Evolutionary conservation across 345 rosid genomes (phyloP).

Genomic region (Populus pruinosa): DNA sequence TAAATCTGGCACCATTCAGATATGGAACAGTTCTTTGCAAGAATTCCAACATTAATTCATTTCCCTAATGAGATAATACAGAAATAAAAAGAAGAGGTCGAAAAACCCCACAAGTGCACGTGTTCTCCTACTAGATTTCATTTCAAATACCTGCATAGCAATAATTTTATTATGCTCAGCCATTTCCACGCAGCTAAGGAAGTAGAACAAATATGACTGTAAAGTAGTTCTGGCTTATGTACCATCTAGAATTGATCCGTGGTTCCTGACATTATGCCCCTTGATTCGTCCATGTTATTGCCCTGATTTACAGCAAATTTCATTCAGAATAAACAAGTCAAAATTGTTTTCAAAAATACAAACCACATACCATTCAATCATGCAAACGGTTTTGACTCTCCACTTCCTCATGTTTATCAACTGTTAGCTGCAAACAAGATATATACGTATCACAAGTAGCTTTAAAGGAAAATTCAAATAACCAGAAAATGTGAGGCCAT

Average conservation of each 20-base stretch:
- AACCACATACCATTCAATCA: constrained; percentile 53
- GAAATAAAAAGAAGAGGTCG: constrained; percentile 45
- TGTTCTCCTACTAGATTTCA: constrained; percentile 63
- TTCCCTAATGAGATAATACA: constrained; percentile 69
- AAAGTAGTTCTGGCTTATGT: constrained; percentile 1
- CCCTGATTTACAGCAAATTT: constrained; percentile 50
- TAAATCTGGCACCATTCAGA: background rate
- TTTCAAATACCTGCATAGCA: constrained; percentile 65
- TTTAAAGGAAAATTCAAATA: background rate
- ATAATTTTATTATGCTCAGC: constrained; percentile 11
- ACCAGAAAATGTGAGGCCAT: background rate
- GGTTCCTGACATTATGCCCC: constrained; percentile 85
- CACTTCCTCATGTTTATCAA: constrained; percentile 83
- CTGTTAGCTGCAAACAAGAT: constrained; percentile 56
- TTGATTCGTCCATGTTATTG: constrained; percentile 73
- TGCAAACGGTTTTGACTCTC: constrained; percentile 85
- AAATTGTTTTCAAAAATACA: constrained; percentile 6
- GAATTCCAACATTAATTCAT: background rate
- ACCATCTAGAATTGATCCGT: constrained; percentile 88
- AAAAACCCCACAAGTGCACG: constrained; percentile 62
- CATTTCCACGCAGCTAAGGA: background rate
- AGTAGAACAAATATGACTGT: constrained; percentile 3
- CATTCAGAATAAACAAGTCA: constrained; percentile 12
- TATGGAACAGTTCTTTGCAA: background rate
- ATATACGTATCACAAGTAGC: background rate